Evolutionary conservation across 2,329 filamentous ascomycete species (phyloP), one percentile per base, ranked within the genome.

Genomic region (Raffaelea deltoideospora): DNA sequence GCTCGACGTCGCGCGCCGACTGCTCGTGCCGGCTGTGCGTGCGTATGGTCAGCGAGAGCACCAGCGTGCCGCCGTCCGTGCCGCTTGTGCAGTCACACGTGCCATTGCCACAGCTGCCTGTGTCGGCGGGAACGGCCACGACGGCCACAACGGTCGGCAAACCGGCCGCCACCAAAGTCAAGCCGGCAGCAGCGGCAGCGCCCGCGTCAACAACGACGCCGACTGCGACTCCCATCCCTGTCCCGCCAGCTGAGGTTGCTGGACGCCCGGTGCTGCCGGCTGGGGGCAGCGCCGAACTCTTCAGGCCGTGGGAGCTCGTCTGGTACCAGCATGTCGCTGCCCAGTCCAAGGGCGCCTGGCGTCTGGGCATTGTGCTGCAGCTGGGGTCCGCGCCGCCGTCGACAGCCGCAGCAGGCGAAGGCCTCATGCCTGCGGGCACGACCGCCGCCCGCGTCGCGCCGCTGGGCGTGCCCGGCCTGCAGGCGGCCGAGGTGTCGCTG

Each of bases 11-110:
- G 45, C 62, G 64, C 33, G 55, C 47, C 31, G 62, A 69, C 42
- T 71, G 67, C 48, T 65, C 62, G 35, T 71, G 67, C 42, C 56
- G 63, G 11, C 59, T 66, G 33, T 70, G 66, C 49, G 41, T 45
- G 8, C 50, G 47, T 31, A 48, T 52, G 46, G 41, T 53, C 13
- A 47, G 47, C 34, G 41, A 46, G 31, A 24, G 17, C 28, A 17
- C 18, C 5, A 14, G 23, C 3, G 29, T 9, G 20, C 22, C 20
- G 20, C 8, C 31, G n/a, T n/a, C n/a, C n/a, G n/a, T 13, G 10
- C 36, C n/a, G 17, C 15, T 5, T 5, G 30, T 22, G 7, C 26
- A n/a, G 13, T n/a, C 15, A 3, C 30, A 10, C 4, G 41, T 33
- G 18, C 39, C 18, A 17, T 39, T 34, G 7, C 41, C 28, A 2